These are phyloP conservation scores for Beta lomatogona DNA, from an alignment of 179 eudicot species.

Conservation along the genomic window DNA sequence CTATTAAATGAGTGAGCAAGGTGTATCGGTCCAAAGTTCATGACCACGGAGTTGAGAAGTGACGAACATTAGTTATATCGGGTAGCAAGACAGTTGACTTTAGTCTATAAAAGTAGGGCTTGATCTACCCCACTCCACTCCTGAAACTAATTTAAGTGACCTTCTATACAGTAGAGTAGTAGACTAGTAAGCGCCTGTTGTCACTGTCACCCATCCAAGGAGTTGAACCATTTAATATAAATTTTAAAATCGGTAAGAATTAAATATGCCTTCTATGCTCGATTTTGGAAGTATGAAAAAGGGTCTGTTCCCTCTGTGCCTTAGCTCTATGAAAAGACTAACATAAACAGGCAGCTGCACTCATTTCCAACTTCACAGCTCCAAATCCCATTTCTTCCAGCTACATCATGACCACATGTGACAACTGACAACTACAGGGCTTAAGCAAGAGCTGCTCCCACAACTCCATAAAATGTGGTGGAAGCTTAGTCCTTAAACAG, in stretches of 20 bases:
- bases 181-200: neutral
- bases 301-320: neutral
- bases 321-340: neutral
- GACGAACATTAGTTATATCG: too few species aligned
- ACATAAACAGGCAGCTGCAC: neutral
- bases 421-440: neutral
- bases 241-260: neutral
- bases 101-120: neutral
- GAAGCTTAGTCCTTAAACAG: neutral
- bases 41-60: too few species aligned
- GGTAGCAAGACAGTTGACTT: neutral
- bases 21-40: too few species aligned
- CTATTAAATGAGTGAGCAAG: too few species aligned
- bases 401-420: neutral
- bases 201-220: neutral
- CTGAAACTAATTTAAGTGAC: neutral
- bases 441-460: neutral
- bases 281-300: neutral
- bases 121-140: neutral
- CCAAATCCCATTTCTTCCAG: neutral
- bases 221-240: neutral
- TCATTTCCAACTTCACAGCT: neutral
- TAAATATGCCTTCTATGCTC: neutral
- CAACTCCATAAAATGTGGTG: neutral
- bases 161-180: neutral